Base-by-base conservation (phyloP, 345 rosid genomes). In the Cardamine occulta region DNA sequence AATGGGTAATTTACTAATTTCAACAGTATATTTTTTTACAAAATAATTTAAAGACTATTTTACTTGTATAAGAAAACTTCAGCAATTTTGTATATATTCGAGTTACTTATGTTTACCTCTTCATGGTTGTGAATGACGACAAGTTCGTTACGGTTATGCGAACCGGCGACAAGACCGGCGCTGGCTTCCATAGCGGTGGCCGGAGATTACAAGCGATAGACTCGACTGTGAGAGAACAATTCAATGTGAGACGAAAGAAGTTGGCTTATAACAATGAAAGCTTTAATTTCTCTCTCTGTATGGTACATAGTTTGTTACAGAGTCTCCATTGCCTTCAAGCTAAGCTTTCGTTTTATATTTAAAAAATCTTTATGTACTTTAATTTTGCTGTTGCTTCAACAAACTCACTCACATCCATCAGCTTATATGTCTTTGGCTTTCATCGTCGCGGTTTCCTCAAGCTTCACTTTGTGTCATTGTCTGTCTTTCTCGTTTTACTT, bases 81-180 rank as follows among this genome's bases (percentile, higher is more conserved):
- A 21, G 23, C 23, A 21, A 21, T 21, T 1, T 21, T 21, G 23
- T 21, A 21, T 40, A 40, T 42, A 14, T 44, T 14, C 0, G 18
- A 44, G 49, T 15, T 45, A n/a, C 0, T 45, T 45, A n/a, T 11
- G 8, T 7, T 19, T 3, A 90, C 99, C 97, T 95, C 97, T 79
- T 95, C 99, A 52, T 95, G 99, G 81, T 90, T 90, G 24, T 95
- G 99, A 73, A 95, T 95, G 80, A 92, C 99, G 3, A 95, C 97
- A 31, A 95, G 99, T 82, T 95, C 99, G 13, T 95, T 95, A 76
- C 97, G 96, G 80, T 92, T 95, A 86, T 95, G 99, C 23, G 99
- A 95, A 48, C 99, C 99, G 28, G 97, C 99, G 3, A 95, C 97
- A 11, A 95, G 96, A 56, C 97, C 99, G 44, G 97, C 99, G 24